Base-by-base conservation (phyloP, 306 rosid species). In the Sicyos baderoa region DNA sequence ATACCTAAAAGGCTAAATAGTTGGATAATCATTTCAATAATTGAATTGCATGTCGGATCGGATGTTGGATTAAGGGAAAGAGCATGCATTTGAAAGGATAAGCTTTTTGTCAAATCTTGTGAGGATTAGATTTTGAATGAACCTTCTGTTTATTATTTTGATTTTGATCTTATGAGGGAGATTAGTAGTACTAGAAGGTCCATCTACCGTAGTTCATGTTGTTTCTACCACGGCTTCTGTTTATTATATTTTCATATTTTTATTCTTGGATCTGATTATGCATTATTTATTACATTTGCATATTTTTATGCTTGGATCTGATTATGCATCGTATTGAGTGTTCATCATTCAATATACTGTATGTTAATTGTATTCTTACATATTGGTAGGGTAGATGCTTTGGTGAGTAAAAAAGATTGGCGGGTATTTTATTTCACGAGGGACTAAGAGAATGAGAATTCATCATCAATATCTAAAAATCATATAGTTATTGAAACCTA, bases 41-140 rank as follows among this genome's bases (percentile, higher is more conserved):
- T 22, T 65, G 35, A 21, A 13, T 65, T 45, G 3, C 40, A 45
- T 21, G 13, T 6, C 16, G 32, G 65, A 22, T 5, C 8, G 29
- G 64, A 22, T 42, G 18, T 19, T 64, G 54, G 54, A 65, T 44
- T 45, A 21, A 19, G n/a, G 37, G 15, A 22, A 12, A 65, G 9
- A 22, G 11, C 21, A 2, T 14, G 2, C 40, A 44, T 45, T 65
- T 44, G 51, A 42, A 63, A 63, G 32, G 32, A 42, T 42, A 42
- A 63, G 17, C 32, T 42, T 29, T 40, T 18, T 42, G 51, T 50
- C 5, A 25, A 37, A 11, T 63, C 53, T 64, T 64, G 6, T 18
- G 70, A 64, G 44, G 10, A 64, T 4, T 64, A 11, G 35, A 17
- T 64, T 64, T 64, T 44, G 40, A 22, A 65, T 9, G 54, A 47